Conservation (phyloP, 495 filamentous ascomycete genomes). For the Durotheca rogersii region DNA sequence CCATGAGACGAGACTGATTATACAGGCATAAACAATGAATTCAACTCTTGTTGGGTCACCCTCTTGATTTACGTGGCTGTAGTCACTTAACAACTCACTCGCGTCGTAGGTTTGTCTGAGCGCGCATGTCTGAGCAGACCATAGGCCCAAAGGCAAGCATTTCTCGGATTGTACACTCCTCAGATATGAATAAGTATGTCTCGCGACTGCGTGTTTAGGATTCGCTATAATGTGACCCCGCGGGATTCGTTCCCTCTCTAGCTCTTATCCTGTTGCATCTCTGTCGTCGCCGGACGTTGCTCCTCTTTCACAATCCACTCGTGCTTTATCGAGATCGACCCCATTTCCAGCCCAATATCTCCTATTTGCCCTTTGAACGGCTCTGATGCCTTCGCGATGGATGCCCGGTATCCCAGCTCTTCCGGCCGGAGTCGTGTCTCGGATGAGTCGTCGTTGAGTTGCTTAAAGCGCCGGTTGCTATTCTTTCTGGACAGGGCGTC, state of each 20-base stretch:
- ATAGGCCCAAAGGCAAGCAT: no score
- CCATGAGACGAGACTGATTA: no score
- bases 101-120: no score
- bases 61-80: no score
- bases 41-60: background rate
- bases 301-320: slow-evolving; percentile 30
- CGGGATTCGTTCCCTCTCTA: background rate
- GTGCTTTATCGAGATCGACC: slow-evolving; percentile 25
- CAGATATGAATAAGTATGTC: no score
- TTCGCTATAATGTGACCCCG: no score
- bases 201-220: background rate
- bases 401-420: slow-evolving; percentile 20
- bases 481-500: slow-evolving; percentile 15
- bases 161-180: no score
- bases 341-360: slow-evolving; percentile 21
- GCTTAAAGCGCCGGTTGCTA: slow-evolving; percentile 28
- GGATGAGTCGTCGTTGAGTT: slow-evolving; percentile 35
- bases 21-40: no score
- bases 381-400: slow-evolving; percentile 17
- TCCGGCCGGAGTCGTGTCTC: slow-evolving; percentile 33
- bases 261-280: slow-evolving; percentile 3
- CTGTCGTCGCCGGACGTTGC: slow-evolving; percentile 10
- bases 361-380: slow-evolving; percentile 18
- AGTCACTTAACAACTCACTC: no score
- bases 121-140: no score